phyloP scores from a whole-genome alignment of 176 grass and related monocot genomes.

The Eragrostis curvula region DNA sequence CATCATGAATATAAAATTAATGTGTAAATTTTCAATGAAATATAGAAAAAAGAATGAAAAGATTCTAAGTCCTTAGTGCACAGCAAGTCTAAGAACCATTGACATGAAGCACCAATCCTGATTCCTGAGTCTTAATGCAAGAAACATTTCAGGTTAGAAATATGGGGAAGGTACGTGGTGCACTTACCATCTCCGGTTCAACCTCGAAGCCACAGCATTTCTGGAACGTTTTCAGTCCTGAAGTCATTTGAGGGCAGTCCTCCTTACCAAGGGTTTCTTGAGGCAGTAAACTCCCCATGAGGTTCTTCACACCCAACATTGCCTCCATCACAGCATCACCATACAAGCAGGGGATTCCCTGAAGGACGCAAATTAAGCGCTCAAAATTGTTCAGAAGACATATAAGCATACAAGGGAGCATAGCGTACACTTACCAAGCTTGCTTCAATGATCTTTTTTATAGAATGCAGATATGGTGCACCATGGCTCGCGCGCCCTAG shows the following conservation, averaged over 20 bases:
- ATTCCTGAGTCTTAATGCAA: too few relatives aligned
- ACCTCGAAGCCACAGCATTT: neutral
- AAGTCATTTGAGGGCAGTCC: neutral
- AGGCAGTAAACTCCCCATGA: neutral
- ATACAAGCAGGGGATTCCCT: neutral
- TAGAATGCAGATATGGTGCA: too few relatives aligned
- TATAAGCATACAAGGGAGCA: too few relatives aligned
- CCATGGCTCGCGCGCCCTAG: too few relatives aligned
- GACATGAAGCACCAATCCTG: neutral
- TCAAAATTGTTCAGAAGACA: too few relatives aligned
- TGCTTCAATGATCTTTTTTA: too few relatives aligned
- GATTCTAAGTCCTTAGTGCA: neutral
- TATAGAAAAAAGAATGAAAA: too few relatives aligned
- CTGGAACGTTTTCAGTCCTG: neutral
- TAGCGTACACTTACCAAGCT: too few relatives aligned
- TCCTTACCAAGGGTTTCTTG: neutral
- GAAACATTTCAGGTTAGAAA: neutral
- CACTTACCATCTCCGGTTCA: neutral
- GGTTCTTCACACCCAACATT: neutral
- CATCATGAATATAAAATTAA: neutral
- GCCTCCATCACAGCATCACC: neutral
- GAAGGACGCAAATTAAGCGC: neutral
- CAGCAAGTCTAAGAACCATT: neutral
- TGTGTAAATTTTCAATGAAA: too few relatives aligned
- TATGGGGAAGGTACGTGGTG: neutral